Evolutionary conservation across 2,329 filamentous ascomycete genomes (phyloP), one percentile per base, ranked within the genome.

Genomic region (Pseudogymnoascus sp.): DNA sequence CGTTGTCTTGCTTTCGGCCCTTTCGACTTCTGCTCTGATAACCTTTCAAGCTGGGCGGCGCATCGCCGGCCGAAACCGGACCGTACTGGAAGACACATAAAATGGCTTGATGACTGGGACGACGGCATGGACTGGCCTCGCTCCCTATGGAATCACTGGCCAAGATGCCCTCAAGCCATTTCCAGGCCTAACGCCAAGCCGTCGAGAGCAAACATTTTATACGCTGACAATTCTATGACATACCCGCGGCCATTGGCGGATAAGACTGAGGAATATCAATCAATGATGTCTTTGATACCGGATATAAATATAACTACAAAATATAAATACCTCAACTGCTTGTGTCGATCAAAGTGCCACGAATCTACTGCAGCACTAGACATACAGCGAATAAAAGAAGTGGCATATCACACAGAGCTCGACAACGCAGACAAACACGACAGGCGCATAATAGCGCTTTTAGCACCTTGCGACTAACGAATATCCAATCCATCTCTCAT

Each of bases 161-260:
- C 54, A 36, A 39, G 34, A 23, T 39, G n/a, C 12, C 29, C 54
- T 60, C 51, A 59, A 10, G 26, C 51, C n/a, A 59, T 36, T 14
- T 47, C 10, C 45, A 29, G 45, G 45, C 45, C 45, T 3, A 51
- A 51, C 14, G 45, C 45, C 45, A 51, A 51, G 45, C 23, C 23
- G 14, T 26, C 14, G 23, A 51, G 45, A 51, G 14, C 45, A 51
- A 16, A 51, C 45, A 51, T 51, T 51, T 51, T 16, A 51, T 51
- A 51, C 45, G 45, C 23, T 51, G 45, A 29, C 45, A 51, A 51
- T 51, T 51, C 45, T 51, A 51, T 51, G 45, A 51, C 45, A 51
- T 51, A 51, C 45, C 45, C 12, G 23, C 23, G 23, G 45, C 14
- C 45, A 51, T 51, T 51, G 45, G 45, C 12, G 45, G 45, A 51